These are phyloP conservation scores for Aspergillus texensis DNA, from an alignment of 2,329 filamentous ascomycete species.

Conservation along the genomic window DNA sequence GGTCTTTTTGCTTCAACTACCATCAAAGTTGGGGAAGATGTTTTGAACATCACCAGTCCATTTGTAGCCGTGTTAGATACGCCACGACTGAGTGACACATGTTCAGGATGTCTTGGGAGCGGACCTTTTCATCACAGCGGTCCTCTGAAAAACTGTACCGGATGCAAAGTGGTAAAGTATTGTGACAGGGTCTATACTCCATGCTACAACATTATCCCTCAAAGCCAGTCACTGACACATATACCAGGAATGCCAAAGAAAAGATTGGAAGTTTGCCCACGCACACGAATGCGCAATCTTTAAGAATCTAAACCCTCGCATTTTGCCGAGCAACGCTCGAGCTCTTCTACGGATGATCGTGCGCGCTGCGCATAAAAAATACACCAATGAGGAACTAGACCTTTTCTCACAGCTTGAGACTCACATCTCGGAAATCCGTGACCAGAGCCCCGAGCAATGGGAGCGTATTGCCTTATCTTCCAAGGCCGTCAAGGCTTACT, in stretches of 20 bases:
- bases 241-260: slow-evolving; percentile 59
- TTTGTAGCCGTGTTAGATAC: slow-evolving; percentile 59
- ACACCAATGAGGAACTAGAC: slow-evolving; percentile 42
- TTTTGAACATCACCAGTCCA: slow-evolving; percentile 55
- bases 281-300: slow-evolving; percentile 62
- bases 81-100: slow-evolving; percentile 55
- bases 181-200: slow-evolving; percentile 55
- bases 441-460: slow-evolving; percentile 44
- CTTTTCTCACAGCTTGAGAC: slow-evolving; percentile 49
- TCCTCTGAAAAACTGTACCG: slow-evolving; percentile 57
- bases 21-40: slow-evolving; percentile 52
- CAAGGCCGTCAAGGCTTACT: slow-evolving; percentile 58
- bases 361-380: slow-evolving; percentile 42
- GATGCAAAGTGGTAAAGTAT: slow-evolving; percentile 61
- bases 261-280: slow-evolving; percentile 62
- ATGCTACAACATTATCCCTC: not conserved
- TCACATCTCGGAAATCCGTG: slow-evolving; percentile 53
- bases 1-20: slow-evolving; percentile 58
- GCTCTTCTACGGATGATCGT: slow-evolving; percentile 58
- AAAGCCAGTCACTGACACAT: slow-evolving; percentile 5
- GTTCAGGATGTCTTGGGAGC: slow-evolving; percentile 59
- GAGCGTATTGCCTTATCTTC: slow-evolving; percentile 56
- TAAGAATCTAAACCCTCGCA: slow-evolving; percentile 45
- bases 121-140: slow-evolving; percentile 25
- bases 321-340: slow-evolving; percentile 59